phyloP scores from a whole-genome alignment of 2,329 filamentous ascomycete genomes.

The Scedosporium apiospermum region DNA sequence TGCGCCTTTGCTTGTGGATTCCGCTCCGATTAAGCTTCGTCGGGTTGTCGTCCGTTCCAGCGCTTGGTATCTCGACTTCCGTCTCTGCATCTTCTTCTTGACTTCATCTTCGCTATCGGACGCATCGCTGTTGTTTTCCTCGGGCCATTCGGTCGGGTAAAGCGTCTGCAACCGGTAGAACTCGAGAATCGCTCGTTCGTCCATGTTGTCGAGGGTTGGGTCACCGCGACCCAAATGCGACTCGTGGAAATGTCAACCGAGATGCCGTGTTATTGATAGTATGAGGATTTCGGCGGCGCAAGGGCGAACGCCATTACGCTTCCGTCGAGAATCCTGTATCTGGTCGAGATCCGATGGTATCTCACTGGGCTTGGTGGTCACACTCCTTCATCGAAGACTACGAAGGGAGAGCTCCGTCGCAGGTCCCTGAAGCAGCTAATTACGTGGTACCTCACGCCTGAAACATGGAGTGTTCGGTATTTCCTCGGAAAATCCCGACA shows the following conservation, averaged over 20 bases:
- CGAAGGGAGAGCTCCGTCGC: too few relatives aligned
- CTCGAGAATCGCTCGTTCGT: conserved; percentile 69
- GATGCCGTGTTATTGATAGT: not conserved
- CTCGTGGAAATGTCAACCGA: not conserved
- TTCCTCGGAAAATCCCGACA: not conserved
- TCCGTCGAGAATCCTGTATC: not conserved
- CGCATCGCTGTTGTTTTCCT: conserved; percentile 62
- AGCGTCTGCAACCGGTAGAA: conserved; percentile 79
- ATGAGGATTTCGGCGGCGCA: not conserved
- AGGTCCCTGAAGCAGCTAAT: too few relatives aligned
- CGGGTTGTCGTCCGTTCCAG: conserved; percentile 67
- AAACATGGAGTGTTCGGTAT: not conserved
- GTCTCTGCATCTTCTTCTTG: conserved; percentile 39
- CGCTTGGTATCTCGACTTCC: conserved; percentile 75
- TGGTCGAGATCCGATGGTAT: not conserved
- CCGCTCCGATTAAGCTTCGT: conserved; percentile 58
- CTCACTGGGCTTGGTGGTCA: too few relatives aligned
- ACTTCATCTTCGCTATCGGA: conserved; percentile 50
- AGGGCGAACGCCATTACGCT: not conserved
- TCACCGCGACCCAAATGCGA: not conserved
- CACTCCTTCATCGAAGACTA: too few relatives aligned
- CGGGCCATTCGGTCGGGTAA: conserved; percentile 78
- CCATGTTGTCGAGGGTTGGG: conserved; percentile 30
- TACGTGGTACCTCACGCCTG: too few relatives aligned
- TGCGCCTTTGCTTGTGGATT: conserved; percentile 55